phyloP scores from a whole-genome alignment of 1,284 basidiomycete species.

The Trichosporon faecale region DNA sequence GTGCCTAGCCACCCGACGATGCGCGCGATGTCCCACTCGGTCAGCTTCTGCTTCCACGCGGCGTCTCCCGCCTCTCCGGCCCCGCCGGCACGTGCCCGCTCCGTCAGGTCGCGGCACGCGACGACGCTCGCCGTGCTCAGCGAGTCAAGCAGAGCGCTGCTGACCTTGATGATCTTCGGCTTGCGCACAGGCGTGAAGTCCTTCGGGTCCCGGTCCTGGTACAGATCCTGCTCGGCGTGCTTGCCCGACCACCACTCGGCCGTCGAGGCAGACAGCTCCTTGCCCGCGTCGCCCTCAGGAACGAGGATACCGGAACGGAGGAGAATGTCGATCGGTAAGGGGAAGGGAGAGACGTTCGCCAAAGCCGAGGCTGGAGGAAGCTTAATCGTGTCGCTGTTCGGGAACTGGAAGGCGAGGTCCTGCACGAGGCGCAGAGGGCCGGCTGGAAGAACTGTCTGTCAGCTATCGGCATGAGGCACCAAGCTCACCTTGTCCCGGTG shows the following conservation, averaged over 20 bases:
- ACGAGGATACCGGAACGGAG: slow-evolving; percentile 28
- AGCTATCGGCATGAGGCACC: background rate
- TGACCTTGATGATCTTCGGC: slow-evolving; percentile 15
- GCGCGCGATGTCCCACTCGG: slow-evolving; percentile 17
- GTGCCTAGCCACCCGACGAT: slow-evolving; percentile 14
- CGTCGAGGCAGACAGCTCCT: slow-evolving; percentile 14
- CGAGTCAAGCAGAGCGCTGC: background rate
- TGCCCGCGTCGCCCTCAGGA: slow-evolving; percentile 5
- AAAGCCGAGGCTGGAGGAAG: slow-evolving; percentile 24
- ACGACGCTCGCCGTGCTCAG: slow-evolving; percentile 18
- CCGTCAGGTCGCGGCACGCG: slow-evolving; percentile 22
- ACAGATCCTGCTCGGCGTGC: slow-evolving; percentile 13
- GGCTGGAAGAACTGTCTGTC: slow-evolving; percentile 28
- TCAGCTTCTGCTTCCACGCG: slow-evolving; percentile 14
- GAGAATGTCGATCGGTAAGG: slow-evolving; percentile 29
- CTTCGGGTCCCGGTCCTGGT: slow-evolving; percentile 3
- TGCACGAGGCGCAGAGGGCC: slow-evolving; percentile 34
- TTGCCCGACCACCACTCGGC: slow-evolving; percentile 22
- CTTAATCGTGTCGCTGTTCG: slow-evolving; percentile 11
- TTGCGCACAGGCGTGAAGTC: slow-evolving; percentile 9
- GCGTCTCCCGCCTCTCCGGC: background rate
- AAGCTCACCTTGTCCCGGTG: slow-evolving; percentile 18
- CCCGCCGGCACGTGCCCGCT: slow-evolving; percentile 8
- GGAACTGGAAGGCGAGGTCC: slow-evolving; percentile 30
- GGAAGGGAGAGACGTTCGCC: slow-evolving; percentile 31